Base-by-base conservation (phyloP, 1,284 basidiomycete genomes). In the Puccinia horiana region DNA sequence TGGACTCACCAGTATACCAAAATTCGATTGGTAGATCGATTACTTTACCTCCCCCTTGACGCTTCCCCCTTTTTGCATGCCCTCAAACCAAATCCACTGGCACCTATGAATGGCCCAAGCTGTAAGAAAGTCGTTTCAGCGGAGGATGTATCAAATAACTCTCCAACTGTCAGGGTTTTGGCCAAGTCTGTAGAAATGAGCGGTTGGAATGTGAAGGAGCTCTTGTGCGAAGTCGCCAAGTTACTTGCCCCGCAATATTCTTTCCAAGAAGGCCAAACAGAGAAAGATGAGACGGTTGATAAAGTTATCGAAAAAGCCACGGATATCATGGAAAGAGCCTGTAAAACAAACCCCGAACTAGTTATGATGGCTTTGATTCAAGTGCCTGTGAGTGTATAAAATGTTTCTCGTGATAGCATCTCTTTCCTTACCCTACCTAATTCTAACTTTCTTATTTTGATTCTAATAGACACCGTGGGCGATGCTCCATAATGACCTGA, bases 281-380 rank as follows among this genome's bases (percentile, higher is more conserved):
- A 81, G 44, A 74, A 61, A 37, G 54, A 58, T 26, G 58, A 76
- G 44, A 75, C 52, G 49, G 35, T 58, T 35, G 58, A 76, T 42
- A 65, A 65, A 44, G 44, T 81, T 18, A 54, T 81, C 44, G 70
- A 81, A 18, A 73, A 74, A 49, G 70, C 79, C 14, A 74, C 54
- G 20, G 70, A 81, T 44, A 74, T 81, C 23, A 74, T 81, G 70
- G 78, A 81, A 26, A 52, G 79, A 67, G 79, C 79, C 32, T 81
- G 79, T 40, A 94, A 94, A 88, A 93, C 95, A 83, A 95, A 94
- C 81, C 94, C 96, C 0, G 97, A 99, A 87, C 88, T 98, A 54
- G 93, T 98, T 18, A 91, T 98, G 85, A 93, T 99, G 90, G 96
- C 94, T 83, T 88, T 98, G 56, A 90, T 97, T 77, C 94, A 96